Evolutionary conservation across 495 filamentous ascomycete species (phyloP).

Genomic region (Trichoderma erinaceum): DNA sequence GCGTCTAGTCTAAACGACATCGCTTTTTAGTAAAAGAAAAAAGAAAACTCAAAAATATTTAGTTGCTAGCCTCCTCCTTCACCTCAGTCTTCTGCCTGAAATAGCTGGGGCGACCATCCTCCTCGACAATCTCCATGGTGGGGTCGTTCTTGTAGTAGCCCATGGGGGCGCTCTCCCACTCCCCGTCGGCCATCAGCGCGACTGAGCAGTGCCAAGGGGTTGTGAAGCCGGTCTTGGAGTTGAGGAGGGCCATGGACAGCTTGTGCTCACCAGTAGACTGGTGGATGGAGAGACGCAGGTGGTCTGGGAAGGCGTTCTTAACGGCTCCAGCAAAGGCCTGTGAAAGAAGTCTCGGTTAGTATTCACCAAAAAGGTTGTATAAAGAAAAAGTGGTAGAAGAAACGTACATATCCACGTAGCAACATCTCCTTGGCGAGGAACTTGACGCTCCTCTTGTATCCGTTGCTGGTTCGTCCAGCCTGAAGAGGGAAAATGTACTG

Average conservation of each 20-base stretch:
- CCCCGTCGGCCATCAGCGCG: conserved; percentile 27
- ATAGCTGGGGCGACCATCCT: background rate
- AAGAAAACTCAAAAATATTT: background rate
- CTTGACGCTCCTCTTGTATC: conserved; percentile 16
- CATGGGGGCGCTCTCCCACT: conserved; percentile 16
- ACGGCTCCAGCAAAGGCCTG: conserved; percentile 49
- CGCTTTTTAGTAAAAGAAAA: background rate
- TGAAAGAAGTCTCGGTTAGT: background rate
- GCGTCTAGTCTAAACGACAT: background rate
- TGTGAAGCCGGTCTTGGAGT: conserved; percentile 29
- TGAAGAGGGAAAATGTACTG: conserved; percentile 36
- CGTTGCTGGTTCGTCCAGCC: conserved; percentile 35
- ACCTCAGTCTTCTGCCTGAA: background rate
- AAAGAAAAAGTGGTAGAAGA: too few relatives aligned
- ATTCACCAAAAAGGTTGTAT: background rate
- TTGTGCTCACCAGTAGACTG: conserved; percentile 47
- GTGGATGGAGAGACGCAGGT: conserved; percentile 55
- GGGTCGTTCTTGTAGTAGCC: conserved; percentile 18
- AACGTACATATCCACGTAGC: conserved; percentile 43
- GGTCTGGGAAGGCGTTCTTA: conserved; percentile 36
- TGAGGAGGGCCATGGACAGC: conserved; percentile 44
- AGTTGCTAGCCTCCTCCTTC: too few relatives aligned
- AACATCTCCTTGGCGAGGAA: conserved; percentile 36
- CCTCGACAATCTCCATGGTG: background rate
- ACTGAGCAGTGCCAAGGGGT: conserved; percentile 33